Base-by-base conservation (phyloP, 148 eudicot genomes). In the Arctostaphylos glauca region DNA sequence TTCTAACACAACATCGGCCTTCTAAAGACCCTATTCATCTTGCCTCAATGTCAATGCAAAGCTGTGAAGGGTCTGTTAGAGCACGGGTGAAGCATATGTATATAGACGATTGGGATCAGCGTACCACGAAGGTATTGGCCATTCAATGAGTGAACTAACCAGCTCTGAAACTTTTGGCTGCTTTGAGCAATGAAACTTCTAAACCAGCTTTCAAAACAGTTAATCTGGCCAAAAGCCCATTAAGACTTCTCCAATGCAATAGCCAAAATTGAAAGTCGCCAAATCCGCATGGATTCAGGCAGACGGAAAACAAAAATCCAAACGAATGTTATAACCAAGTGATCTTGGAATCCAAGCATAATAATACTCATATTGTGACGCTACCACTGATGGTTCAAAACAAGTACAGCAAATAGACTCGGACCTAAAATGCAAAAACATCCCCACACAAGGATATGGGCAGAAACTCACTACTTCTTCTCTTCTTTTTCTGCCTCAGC, bases 401-500 rank as follows among this genome's bases (percentile, higher is more conserved):
- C 10, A 58, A 78, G 21, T 56, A 55, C 13, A 54, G 10, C 25
- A 10, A n/a, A 52, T 19, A 60, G 48, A 31, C 47, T 52, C 3
- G 23, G 25, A 38, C 21, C 14, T 21, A 58, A 78, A 9, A 52
- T 14, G 9, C 18, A 83, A 55, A 83, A 38, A 13, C 3, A 43
- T 44, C 5, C 48, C 44, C 6, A n/a, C 50, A 60, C n/a, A 2
- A 25, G 41, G 9, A 3, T 25, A 77, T 18, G 41, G 38, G 53
- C 52, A 48, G 3, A 60, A 80, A 66, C 55, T 47, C 82, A 19
- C 80, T 86, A 87, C 49, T 90, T 90, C 80, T 88, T 88, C 81
- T 90, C 91, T 79, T 90, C 91, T 85, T 90, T 90, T 84, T 90
- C 93, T 19, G 89, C 91, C 83, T 89, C 91, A 0, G 91, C 93